Evolutionary conservation across 768 basidiomycete species (phyloP), one percentile per base, ranked within the genome.

Genomic region (Suillus discolor): DNA sequence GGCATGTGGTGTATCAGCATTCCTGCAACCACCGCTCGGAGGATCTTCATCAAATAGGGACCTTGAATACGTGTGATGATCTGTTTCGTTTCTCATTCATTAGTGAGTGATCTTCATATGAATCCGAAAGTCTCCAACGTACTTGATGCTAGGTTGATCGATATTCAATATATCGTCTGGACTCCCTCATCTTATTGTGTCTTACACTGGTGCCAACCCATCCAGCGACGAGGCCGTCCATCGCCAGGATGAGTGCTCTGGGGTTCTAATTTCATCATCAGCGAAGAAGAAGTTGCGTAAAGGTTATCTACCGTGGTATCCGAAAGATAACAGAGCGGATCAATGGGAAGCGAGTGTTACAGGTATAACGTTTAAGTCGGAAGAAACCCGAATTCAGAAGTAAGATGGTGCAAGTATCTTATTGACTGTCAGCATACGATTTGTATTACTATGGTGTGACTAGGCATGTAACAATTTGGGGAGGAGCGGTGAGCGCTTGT

Each of bases 101-200:
- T 78, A 82, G 71, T 84, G 82, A 66, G 68, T 82, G 55, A 79
- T 83, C 53, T 82, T 31, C 25, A 28, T 28, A 31, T 31, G 31
- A 6, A 31, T 31, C 31, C 31, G 31, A 31, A 82, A 64, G 82
- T 83, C 71, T 76, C 75, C 0, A 77, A 79, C 54, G 71, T 75
- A 45, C 75, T 78, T 16, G 75, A 79, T 47, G 84, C 85, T 6
- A 77, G 81, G 49, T 72, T 86, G 57, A 84, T 87, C 62, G 85
- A 84, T 25, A 81, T 87, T 51, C 85, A 85, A 70, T 87, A 87
- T 67, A 79, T 85, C 62, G 74, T 85, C 16, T 76, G 31, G 31
- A 31, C 31, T 6, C 31, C 25, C 25, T 28, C 31, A 31, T 6
- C 31, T 31, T 31, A 31, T 31, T 31, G 31, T 31, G 31, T 31